These are phyloP conservation scores for Rhodotorula glutinis DNA, from an alignment of 1,284 basidiomycete genomes.

Conservation along the genomic window DNA sequence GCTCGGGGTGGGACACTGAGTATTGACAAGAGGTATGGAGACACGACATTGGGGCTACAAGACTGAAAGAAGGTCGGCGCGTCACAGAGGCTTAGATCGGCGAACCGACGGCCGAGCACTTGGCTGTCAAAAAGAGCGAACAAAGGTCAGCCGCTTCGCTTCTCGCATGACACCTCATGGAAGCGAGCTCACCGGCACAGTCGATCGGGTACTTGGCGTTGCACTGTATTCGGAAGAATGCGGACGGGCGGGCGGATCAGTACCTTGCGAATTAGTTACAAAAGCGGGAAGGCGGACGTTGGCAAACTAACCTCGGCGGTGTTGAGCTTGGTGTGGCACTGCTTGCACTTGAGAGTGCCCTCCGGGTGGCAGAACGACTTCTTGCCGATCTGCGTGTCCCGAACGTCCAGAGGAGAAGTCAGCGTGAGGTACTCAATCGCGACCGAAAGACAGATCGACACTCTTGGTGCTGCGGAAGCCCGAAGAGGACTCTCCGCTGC, in stretches of 20 bases:
- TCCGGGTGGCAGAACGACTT: constrained; percentile 21
- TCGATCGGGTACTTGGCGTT: constrained; percentile 33
- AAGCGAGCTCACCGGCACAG: constrained; percentile 6
- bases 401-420: too few species aligned
- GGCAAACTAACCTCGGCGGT: constrained; percentile 11
- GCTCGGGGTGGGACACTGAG: too few species aligned
- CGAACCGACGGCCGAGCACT: constrained; percentile 30
- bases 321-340: constrained; percentile 26
- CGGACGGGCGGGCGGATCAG: neutral
- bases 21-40: too few species aligned
- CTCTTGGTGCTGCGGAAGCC: too few species aligned
- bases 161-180: neutral
- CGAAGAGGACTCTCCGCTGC: too few species aligned
- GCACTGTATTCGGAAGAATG: constrained; percentile 5
- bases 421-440: too few species aligned
- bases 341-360: constrained; percentile 23
- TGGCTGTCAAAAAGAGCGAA: neutral
- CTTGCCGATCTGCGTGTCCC: constrained; percentile 30
- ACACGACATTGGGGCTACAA: too few species aligned
- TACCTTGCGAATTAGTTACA: too few species aligned
- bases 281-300: neutral
- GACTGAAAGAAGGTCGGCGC: too few species aligned
- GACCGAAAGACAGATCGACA: too few species aligned
- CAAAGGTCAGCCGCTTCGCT: neutral
- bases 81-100: constrained; percentile 16